These are phyloP conservation scores for Helianthus annuus DNA, from an alignment of 129 eudicot genomes.

Conservation along the genomic window HanXRQr2.0-SUNRISE NC_035442.2:28801141-28801640, in stretches of 20 bases:
- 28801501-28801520: too few relatives aligned
- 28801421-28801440: neutral
- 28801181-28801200: neutral
- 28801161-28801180: too few relatives aligned
- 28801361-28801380: neutral
- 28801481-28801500: neutral
- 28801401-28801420: neutral
- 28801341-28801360: slow-evolving; percentile 14
- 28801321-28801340: slow-evolving; percentile 11
- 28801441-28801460: neutral
- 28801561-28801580: too few relatives aligned
- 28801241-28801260: neutral
- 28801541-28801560: too few relatives aligned
- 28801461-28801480: neutral
- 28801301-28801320: slow-evolving; percentile 13
- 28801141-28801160: too few relatives aligned
- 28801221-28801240: neutral
- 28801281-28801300: slow-evolving; percentile 29
- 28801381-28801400: too few relatives aligned
- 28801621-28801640: too few relatives aligned
- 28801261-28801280: slow-evolving; percentile 16
- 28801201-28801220: slow-evolving; percentile 1
- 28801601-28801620: too few relatives aligned
- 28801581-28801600: neutral
- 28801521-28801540: too few relatives aligned